Evolutionary conservation across 371 early-diverging fungal genomes (phyloP), one percentile per base, ranked within the genome.

Genomic region (Mortierella sp.): DNA sequence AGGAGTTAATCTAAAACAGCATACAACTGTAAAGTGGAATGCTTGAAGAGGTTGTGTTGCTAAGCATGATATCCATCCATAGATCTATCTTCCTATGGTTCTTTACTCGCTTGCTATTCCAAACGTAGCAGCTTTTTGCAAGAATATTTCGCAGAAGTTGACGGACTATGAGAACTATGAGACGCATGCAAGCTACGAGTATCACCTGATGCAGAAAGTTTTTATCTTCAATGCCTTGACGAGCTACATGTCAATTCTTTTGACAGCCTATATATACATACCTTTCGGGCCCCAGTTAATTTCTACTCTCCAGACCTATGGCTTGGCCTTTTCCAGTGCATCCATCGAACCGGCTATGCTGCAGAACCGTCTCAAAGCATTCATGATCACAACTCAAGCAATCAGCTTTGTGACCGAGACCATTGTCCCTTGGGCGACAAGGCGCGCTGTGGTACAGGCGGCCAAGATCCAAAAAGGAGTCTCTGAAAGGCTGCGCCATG

Each of bases 241-340:
- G 13, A 90, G 92, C 56, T 94, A 94, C 84, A 87, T 95, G 28
- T 93, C 94, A 10, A 82, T 94, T 81, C 91, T 96, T 59, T 85
- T 96, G 79, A 92, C 92, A n/a, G 95, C 92, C 9, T 95, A 94
- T 90, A 72, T 95, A 23, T 94, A 94, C 77, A 93, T 97, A 70
- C 97, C 97, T 0, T 90, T 75, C 45, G 81, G 81, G 23, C 75
- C 81, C 4, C 64, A 71, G 19, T 64, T 80, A 43, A 80, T 80
- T 42, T 43, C 75, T 2, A 71, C 75, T 17, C 59, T 64, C 62
- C 81, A 80, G 68, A 53, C 37, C 61, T 71, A 80, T 43, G 81
- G 81, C 1, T 10, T 80, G 17, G 53, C 81, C n/a, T 80, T 80
- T 53, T 74, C 71, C 60, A 64, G 58, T 64, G 62, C 56, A 9